Evolutionary conservation across 352 stramenopile species (phyloP).

Genomic region (Thalassiosira exigua): DNA sequence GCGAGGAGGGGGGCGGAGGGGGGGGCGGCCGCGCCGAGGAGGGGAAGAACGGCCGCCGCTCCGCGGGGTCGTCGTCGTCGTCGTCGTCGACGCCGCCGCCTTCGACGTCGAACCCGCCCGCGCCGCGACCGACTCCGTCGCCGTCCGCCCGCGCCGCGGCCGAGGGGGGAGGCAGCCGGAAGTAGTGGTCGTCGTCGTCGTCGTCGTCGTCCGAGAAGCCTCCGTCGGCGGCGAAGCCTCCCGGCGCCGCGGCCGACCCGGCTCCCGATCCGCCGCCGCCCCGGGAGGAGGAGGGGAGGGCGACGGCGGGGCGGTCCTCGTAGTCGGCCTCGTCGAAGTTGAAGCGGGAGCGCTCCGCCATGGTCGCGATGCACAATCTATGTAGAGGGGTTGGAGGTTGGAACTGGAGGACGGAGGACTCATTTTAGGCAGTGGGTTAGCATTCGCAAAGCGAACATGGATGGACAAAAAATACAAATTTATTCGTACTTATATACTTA

Average conservation of each 20-base stretch:
- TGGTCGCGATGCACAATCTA: not conserved
- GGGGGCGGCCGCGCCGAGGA: not conserved
- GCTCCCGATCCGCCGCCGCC: not conserved
- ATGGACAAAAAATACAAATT: no score
- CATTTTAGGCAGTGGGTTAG: no score
- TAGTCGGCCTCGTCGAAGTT: conserved; percentile 30
- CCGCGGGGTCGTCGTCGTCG: not conserved
- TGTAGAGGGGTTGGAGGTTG: not conserved
- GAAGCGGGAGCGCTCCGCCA: conserved; percentile 14
- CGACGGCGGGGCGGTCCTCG: not conserved
- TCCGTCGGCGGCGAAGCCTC: not conserved
- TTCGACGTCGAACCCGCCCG: not conserved
- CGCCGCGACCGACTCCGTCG: not conserved
- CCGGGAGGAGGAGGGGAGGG: not conserved
- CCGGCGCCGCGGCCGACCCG: not conserved
- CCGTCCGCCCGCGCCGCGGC: not conserved
- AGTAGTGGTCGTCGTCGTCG: conserved; percentile 32
- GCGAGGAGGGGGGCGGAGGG: no score
- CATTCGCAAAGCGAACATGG: no score
- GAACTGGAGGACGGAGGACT: no score
- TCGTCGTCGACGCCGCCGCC: not conserved
- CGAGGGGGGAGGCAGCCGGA: conserved; percentile 22
- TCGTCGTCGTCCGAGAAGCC: conserved; percentile 16
- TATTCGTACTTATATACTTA: no score
- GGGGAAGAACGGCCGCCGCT: no score